Evolutionary conservation across 441 rosid species (phyloP), one percentile per base, ranked within the genome.

Genomic region (Corymbia calophylla): DNA sequence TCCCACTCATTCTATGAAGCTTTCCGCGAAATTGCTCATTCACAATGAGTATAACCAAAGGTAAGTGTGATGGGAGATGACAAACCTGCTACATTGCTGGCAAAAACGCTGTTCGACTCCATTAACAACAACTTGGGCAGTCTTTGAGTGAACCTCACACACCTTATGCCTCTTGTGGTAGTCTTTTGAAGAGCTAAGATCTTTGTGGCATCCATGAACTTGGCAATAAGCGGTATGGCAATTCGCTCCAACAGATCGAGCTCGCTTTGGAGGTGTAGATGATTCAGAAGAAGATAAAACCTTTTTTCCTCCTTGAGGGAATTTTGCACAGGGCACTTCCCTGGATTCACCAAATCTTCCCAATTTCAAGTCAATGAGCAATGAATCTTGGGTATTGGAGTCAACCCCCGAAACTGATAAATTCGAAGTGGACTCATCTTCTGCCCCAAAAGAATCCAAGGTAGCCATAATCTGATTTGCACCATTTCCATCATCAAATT

Each of bases 21-120:
- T 39, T 39, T 77, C 84, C 2, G 6, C 1, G 1, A 8, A 32
- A 55, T 44, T 35, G 88, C n/a, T 86, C 19, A 32, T 9, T 86
- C 19, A 54, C 11, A 5, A 16, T 32, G 87, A 86, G 64, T n/a
- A 32, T 44, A 54, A n/a, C 77, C 44, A 51, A 23, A 84, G 77
- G 56, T 27, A 53, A 53, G 25, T 12, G 8, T 29, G 88, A 84
- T 51, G 87, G 55, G 21, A 88, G 81, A 60, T 54, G 90, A 89
- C 91, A 88, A 93, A 97, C 99, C 98, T 97, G 96, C 99, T 97
- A 88, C 99, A 97, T 92, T 97, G 99, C 91, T 97, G 99, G 91
- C 99, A 97, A 92, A 97, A 97, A 91, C 99, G 95, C 93, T 97
- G 97, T 58, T 97, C 97, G 70, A 92, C 89, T 48, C 98, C 99